Conservation (phyloP, 371 early-diverging fungal species). For the Furculomyces boomerangus region DNA sequence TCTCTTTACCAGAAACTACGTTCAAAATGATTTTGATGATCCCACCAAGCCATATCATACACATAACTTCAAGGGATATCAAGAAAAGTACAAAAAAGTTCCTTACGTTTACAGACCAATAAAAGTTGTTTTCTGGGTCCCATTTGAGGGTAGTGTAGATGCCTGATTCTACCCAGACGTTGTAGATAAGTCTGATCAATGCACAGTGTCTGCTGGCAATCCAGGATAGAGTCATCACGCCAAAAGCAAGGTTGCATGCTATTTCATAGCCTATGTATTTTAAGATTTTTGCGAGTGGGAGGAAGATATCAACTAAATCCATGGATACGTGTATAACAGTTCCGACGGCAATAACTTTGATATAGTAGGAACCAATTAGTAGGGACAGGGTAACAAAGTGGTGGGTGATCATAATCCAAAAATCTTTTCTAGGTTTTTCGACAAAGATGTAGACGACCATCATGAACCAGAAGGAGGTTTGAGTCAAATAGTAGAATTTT, state of each 20-base stretch:
- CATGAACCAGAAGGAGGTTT: constrained; percentile 66
- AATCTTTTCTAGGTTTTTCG: constrained; percentile 66
- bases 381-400: constrained; percentile 57
- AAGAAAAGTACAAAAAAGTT: constrained; percentile 35
- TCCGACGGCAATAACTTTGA: constrained; percentile 62
- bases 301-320: constrained; percentile 67
- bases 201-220: constrained; percentile 49
- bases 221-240: constrained; percentile 59
- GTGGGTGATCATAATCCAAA: constrained; percentile 55
- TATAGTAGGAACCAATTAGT: constrained; percentile 42
- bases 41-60: constrained; percentile 63
- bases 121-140: constrained; percentile 11
- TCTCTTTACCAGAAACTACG: constrained; percentile 40
- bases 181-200: constrained; percentile 23
- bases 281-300: constrained; percentile 53
- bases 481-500: constrained; percentile 61
- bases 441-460: constrained; percentile 47
- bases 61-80: constrained; percentile 34
- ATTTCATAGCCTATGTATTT: constrained; percentile 43
- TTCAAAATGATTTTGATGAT: constrained; percentile 42
- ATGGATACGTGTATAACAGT: constrained; percentile 57
- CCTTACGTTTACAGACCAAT: constrained; percentile 5
- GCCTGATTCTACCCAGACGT: constrained; percentile 11
- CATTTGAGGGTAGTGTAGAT: constrained; percentile 1
- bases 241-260: constrained; percentile 51